Percentiles rank a stretch among this genome's conserved stretches.
Conservation (phyloP, 768 basidiomycete genomes). For the Chalciporus piperatus region DNA sequence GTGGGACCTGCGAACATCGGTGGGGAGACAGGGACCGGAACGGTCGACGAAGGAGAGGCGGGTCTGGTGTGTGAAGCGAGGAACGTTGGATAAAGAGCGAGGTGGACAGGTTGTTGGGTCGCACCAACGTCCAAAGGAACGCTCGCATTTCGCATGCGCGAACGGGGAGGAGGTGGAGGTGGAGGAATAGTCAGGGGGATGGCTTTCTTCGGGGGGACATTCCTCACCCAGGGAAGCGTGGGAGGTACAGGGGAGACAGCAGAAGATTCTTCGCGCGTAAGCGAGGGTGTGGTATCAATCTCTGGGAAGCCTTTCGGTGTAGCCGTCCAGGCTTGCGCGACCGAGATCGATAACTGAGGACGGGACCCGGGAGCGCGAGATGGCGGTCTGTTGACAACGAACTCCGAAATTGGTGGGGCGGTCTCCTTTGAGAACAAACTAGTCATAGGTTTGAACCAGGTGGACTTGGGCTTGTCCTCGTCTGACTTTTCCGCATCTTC, state of each 20-base stretch:
- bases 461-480: constrained; percentile 23
- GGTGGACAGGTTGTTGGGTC: constrained; percentile 19
- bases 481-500: constrained; percentile 21
- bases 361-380: constrained; percentile 13
- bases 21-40: constrained; percentile 15
- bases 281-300: constrained; percentile 28
- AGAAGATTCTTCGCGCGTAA: constrained; percentile 26
- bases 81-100: constrained; percentile 16
- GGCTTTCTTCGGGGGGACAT: constrained; percentile 21
- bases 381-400: constrained; percentile 18
- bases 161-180: constrained; percentile 32
- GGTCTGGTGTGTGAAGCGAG: constrained; percentile 6
- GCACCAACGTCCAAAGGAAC: constrained; percentile 37
- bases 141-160: constrained; percentile 30
- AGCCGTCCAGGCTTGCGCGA: constrained; percentile 37
- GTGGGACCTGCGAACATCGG: constrained; percentile 10
- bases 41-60: constrained; percentile 19
- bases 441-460: constrained; percentile 39
- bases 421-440: constrained; percentile 25
- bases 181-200: constrained; percentile 36
- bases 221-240: constrained; percentile 24
- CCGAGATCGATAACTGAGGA: constrained; percentile 43
- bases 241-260: constrained; percentile 30
- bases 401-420: constrained; percentile 12
- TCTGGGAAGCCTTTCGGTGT: constrained; percentile 25